Percentiles rank a stretch among this genome's conserved stretches.
Conservation (phyloP, 768 basidiomycete species). For the Termitomyces sp. region DNA sequence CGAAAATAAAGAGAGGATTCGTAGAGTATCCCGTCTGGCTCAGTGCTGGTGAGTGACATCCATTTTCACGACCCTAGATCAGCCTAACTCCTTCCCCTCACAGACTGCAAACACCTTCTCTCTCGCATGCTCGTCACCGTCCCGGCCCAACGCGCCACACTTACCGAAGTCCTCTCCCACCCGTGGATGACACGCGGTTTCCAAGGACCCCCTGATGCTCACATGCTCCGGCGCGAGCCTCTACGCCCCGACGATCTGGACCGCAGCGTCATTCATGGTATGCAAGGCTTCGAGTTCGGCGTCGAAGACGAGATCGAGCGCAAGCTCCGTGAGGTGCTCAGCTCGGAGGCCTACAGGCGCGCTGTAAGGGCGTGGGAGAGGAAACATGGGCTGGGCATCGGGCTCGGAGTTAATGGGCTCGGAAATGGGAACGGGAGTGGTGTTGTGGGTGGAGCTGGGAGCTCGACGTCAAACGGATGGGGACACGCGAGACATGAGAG, state of each 20-base stretch:
- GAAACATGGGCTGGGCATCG: conserved; percentile 35
- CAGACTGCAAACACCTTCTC: conserved; percentile 92
- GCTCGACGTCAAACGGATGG: neutral
- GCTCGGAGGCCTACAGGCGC: conserved; percentile 69
- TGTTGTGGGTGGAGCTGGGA: neutral
- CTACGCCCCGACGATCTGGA: conserved; percentile 87
- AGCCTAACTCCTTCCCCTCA: neutral
- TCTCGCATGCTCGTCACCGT: conserved; percentile 96
- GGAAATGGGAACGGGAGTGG: neutral
- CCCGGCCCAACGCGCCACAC: conserved; percentile 75
- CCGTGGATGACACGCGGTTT: conserved; percentile 93
- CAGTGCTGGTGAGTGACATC: conserved; percentile 61
- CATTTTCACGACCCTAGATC: no score
- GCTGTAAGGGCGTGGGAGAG: conserved; percentile 78
- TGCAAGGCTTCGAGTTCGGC: conserved; percentile 98
- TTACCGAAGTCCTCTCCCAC: conserved; percentile 81
- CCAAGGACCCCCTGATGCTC: conserved; percentile 70
- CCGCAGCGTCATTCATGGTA: conserved; percentile 75
- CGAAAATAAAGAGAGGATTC: conserved; percentile 96
- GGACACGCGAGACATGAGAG: neutral
- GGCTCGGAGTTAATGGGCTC: conserved; percentile 1
- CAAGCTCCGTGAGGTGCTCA: conserved; percentile 64
- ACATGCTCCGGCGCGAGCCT: conserved; percentile 86
- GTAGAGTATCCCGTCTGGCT: conserved; percentile 99
- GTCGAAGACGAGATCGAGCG: conserved; percentile 79